phyloP scores from a whole-genome alignment of 768 basidiomycete species.

The Dioszegia hungarica region DNA sequence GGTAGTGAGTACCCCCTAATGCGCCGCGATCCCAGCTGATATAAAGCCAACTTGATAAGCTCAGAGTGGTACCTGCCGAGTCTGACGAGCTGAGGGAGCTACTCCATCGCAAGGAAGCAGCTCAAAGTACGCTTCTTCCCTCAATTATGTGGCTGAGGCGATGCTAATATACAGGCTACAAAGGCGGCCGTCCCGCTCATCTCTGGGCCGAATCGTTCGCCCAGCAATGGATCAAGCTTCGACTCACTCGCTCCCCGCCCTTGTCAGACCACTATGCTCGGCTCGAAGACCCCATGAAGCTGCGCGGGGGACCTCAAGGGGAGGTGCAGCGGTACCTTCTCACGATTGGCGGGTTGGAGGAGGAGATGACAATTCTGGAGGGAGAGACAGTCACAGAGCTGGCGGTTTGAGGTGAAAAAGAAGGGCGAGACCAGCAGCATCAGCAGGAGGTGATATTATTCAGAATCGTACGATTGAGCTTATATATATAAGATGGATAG shows the following conservation, averaged over 20 bases:
- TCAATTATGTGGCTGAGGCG: not conserved
- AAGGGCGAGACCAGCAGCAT: too few species aligned
- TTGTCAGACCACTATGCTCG: not conserved
- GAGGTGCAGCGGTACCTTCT: constrained; percentile 23
- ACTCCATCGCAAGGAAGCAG: constrained; percentile 22
- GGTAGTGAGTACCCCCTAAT: constrained; percentile 22
- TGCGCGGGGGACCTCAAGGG: constrained; percentile 13
- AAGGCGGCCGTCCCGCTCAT: constrained; percentile 13
- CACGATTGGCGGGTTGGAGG: constrained; percentile 13
- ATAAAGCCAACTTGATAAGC: constrained; percentile 13
- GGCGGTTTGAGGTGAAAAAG: too few species aligned
- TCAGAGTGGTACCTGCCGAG: constrained; percentile 14
- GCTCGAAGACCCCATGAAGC: constrained; percentile 10
- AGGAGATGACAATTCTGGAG: constrained; percentile 12
- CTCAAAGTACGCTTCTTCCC: constrained; percentile 4
- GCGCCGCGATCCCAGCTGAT: not conserved
- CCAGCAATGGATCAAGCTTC: constrained; percentile 26
- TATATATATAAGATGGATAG: too few species aligned
- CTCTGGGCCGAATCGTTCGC: constrained; percentile 18
- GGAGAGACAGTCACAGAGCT: too few species aligned
- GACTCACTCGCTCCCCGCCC: constrained; percentile 8
- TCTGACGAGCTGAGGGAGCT: constrained; percentile 22
- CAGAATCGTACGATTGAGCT: too few species aligned
- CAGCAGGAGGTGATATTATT: too few species aligned
- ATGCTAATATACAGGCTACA: constrained; percentile 17